These are phyloP conservation scores for Spatholobus suberectus DNA, from an alignment of 306 rosid species.

Conservation along the genomic window DNA sequence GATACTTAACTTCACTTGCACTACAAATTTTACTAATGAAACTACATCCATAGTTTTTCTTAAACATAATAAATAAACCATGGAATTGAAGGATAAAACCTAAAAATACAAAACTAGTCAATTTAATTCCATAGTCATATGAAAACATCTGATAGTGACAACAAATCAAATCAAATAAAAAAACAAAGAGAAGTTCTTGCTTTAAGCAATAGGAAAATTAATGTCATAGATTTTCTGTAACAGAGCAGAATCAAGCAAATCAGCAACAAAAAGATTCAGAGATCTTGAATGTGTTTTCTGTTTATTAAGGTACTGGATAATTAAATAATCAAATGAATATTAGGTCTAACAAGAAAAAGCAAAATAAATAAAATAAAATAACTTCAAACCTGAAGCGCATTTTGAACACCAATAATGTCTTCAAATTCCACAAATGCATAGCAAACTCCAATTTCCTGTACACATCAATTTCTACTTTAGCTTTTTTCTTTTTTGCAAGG, in stretches of 20 bases:
- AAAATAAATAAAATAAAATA: not conserved
- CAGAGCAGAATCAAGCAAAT: slow-evolving; percentile 21
- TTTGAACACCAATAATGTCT: slow-evolving; percentile 82
- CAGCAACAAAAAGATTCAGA: slow-evolving; percentile 7
- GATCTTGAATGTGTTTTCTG: not conserved
- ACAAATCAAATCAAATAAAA: not conserved
- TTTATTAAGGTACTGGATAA: not conserved
- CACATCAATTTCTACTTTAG: slow-evolving; percentile 40
- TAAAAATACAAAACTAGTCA: not conserved
- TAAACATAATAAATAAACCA: not conserved
- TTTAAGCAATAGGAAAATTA: not conserved
- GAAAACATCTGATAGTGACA: slow-evolving; percentile 29
- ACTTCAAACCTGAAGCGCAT: slow-evolving; percentile 76
- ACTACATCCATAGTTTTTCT: not conserved
- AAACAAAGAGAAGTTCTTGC: not conserved
- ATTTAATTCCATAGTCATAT: not conserved
- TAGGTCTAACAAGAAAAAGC: not conserved
- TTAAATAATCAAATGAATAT: not conserved
- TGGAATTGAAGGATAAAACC: not conserved
- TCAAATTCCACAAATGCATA: slow-evolving; percentile 97
- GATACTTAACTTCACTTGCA: not conserved
- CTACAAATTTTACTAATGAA: not conserved
- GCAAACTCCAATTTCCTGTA: slow-evolving; percentile 97
- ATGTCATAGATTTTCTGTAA: not conserved
- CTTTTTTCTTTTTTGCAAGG: not conserved